phyloP scores from a whole-genome alignment of 768 basidiomycete species.

The Rhodotorula paludigena region DNA sequence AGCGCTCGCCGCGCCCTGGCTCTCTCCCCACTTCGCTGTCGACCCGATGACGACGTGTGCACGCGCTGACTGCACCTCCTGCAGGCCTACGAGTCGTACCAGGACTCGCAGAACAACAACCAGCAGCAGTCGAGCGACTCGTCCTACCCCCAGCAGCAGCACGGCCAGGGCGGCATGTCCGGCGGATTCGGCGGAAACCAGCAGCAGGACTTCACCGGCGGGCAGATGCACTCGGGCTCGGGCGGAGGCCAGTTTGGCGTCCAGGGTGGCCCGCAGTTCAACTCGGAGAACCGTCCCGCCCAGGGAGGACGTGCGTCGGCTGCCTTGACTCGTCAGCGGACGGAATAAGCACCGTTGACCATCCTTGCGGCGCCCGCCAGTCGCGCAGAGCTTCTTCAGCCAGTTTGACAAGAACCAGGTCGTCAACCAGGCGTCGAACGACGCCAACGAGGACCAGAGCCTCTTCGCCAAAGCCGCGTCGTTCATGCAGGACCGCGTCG shows the following conservation, averaged over 20 bases:
- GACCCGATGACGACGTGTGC: background rate
- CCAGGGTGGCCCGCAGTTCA: constrained; percentile 11
- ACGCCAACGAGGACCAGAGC: constrained; percentile 9
- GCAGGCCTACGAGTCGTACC: constrained; percentile 23
- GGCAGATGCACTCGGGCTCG: constrained; percentile 5
- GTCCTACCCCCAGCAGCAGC: constrained; percentile 8
- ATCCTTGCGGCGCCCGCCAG: too few species aligned
- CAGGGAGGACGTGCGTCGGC: too few species aligned
- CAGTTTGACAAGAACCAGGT: constrained; percentile 8
- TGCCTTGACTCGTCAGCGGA: too few species aligned
- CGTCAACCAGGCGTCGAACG: constrained; percentile 15
- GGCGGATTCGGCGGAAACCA: background rate
- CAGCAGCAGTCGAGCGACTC: constrained; percentile 10
- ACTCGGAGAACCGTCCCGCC: constrained; percentile 15
- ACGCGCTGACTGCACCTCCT: background rate
- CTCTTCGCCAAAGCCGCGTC: constrained; percentile 27
- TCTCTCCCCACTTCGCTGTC: background rate
- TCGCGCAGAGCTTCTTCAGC: background rate
- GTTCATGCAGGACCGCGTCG: constrained; percentile 8
- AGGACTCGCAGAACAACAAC: background rate
- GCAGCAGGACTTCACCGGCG: background rate
- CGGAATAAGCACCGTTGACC: background rate
- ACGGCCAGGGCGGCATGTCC: background rate
- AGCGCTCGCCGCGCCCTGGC: too few species aligned
- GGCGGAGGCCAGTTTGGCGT: constrained; percentile 25